Evolutionary conservation across 495 filamentous ascomycete genomes (phyloP).

Genomic region (Rusavskia elegans): DNA sequence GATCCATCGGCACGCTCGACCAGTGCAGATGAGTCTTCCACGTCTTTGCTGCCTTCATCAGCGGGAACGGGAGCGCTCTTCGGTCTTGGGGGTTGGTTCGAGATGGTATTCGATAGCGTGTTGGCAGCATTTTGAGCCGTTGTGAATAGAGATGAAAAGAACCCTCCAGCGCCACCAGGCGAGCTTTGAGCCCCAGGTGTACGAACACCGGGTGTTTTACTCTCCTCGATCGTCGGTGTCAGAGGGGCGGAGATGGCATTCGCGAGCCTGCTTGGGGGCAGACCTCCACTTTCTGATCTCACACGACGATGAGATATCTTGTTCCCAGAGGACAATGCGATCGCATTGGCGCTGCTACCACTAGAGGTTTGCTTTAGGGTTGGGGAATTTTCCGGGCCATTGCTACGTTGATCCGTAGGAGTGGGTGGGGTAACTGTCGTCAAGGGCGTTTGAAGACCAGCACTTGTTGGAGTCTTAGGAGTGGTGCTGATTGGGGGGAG

Average conservation of each 20-base stretch:
- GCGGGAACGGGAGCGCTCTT: slow-evolving; percentile 18
- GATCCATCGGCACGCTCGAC: slow-evolving; percentile 18
- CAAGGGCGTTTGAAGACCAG: slow-evolving; percentile 25
- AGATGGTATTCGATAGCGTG: slow-evolving; percentile 62
- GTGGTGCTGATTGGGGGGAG: slow-evolving; percentile 10
- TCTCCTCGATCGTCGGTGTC: slow-evolving; percentile 55
- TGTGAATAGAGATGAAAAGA: slow-evolving; percentile 87
- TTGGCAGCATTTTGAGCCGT: slow-evolving; percentile 91
- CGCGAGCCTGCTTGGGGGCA: slow-evolving; percentile 79
- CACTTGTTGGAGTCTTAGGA: slow-evolving; percentile 26
- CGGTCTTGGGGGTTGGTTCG: slow-evolving; percentile 35
- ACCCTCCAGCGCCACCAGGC: slow-evolving; percentile 41
- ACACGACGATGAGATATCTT: slow-evolving; percentile 63
- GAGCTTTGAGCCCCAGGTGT: slow-evolving; percentile 22
- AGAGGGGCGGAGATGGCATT: slow-evolving; percentile 57
- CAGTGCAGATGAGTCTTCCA: slow-evolving; percentile 6
- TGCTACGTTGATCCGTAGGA: slow-evolving; percentile 21
- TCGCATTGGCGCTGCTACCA: slow-evolving; percentile 8
- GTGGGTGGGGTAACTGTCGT: slow-evolving; percentile 42
- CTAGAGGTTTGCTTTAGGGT: background rate
- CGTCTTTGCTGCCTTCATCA: slow-evolving; percentile 16
- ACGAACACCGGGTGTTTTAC: slow-evolving; percentile 29
- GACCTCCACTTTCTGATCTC: slow-evolving; percentile 47
- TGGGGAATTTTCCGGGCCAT: slow-evolving; percentile 5
- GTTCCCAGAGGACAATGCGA: slow-evolving; percentile 37